These are phyloP conservation scores for Stagonosporopsis vannaccii DNA, from an alignment of 2,329 filamentous ascomycete genomes.

Conservation along the genomic window DNA sequence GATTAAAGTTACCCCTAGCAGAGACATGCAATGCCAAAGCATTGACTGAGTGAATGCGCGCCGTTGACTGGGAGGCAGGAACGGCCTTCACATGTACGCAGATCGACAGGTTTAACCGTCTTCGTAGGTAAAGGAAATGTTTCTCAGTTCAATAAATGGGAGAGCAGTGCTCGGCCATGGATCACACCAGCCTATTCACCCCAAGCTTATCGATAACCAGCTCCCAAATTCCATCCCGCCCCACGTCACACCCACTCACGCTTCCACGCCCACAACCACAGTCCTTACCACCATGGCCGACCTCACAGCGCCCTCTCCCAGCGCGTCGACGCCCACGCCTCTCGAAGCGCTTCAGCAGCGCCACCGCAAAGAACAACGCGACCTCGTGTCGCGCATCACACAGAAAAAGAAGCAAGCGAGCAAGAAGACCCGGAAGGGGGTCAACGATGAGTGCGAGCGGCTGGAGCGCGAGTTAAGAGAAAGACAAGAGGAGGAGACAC, in stretches of 20 bases:
- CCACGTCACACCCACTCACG: not conserved
- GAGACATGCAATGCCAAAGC: not conserved
- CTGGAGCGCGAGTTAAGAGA: slow-evolving; percentile 65
- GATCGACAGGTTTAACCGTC: too few species aligned
- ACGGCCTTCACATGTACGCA: too few species aligned
- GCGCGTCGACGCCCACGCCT: slow-evolving; percentile 30
- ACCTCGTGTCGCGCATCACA: slow-evolving; percentile 83
- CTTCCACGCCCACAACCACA: slow-evolving; percentile 5
- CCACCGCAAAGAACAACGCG: slow-evolving; percentile 87
- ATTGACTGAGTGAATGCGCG: not conserved
- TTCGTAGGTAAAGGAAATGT: too few species aligned
- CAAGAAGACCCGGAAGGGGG: slow-evolving; percentile 72
- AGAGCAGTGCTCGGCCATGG: not conserved
- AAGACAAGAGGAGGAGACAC: slow-evolving; percentile 60
- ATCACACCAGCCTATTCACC: not conserved
- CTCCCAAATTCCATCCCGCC: not conserved
- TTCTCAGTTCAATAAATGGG: too few species aligned
- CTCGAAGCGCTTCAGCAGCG: slow-evolving; percentile 80
- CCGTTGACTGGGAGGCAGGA: too few species aligned
- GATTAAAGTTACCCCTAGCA: not conserved
- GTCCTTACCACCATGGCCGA: slow-evolving; percentile 15
- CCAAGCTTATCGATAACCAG: slow-evolving; percentile 6
- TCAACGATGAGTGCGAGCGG: slow-evolving; percentile 68
- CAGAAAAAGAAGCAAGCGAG: slow-evolving; percentile 97
- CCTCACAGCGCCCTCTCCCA: slow-evolving; percentile 10